Percentiles rank a stretch among this genome's conserved stretches.
Conservation (phyloP, 2,329 filamentous ascomycete species). For the Pochonia chlamydosporia region DNA sequence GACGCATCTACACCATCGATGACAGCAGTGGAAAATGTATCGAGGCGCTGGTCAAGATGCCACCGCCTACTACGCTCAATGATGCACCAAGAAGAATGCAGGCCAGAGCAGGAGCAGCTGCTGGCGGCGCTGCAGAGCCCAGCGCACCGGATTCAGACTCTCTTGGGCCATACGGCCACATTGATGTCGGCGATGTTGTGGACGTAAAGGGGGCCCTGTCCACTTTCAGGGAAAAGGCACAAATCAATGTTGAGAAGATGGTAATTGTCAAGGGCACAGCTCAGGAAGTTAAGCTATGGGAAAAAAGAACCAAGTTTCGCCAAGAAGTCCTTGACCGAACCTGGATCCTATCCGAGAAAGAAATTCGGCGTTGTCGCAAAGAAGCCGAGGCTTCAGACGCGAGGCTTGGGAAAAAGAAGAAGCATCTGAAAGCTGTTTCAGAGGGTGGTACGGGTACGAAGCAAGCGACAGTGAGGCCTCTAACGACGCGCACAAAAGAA, state of each 20-base stretch:
- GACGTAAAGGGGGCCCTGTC: conserved; percentile 50
- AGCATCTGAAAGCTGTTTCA: conserved; percentile 15
- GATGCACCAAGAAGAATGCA: neutral
- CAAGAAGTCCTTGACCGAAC: conserved; percentile 42
- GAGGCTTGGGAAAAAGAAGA: conserved; percentile 19
- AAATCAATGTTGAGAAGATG: conserved; percentile 48
- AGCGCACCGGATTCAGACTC: neutral
- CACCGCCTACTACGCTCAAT: neutral
- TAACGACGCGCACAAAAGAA: conserved; percentile 1
- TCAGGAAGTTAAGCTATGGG: conserved; percentile 55
- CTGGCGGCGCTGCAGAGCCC: neutral
- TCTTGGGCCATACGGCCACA: conserved; percentile 18
- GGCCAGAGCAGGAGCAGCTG: neutral
- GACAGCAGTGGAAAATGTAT: conserved; percentile 58
- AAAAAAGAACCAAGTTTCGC: conserved; percentile 45
- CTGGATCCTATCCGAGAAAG: conserved; percentile 47
- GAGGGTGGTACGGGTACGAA: neutral
- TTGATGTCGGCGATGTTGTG: conserved; percentile 49
- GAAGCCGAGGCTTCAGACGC: conserved; percentile 34
- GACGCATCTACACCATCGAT: conserved; percentile 53
- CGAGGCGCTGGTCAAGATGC: conserved; percentile 28
- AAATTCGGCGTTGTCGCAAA: conserved; percentile 44
- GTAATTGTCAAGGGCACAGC: conserved; percentile 43
- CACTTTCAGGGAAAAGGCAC: conserved; percentile 40
- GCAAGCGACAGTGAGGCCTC: neutral